Evolutionary conservation across 2,329 filamentous ascomycete species (phyloP).

Genomic region (Arachnomyces sp.): DNA sequence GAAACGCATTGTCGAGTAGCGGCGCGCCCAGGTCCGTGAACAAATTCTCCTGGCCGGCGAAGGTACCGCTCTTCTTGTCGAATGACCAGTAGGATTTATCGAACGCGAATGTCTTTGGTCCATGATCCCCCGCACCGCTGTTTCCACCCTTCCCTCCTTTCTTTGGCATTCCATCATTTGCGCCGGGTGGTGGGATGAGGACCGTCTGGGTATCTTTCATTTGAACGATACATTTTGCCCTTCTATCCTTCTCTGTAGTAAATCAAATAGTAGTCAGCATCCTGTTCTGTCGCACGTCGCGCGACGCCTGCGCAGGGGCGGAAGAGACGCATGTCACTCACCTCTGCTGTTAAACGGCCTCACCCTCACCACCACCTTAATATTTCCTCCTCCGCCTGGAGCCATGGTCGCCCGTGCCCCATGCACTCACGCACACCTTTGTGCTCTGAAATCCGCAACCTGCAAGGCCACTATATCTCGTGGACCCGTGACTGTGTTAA

Average conservation of each 20-base stretch:
- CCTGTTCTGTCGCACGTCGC: neutral
- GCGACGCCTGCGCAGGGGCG: neutral
- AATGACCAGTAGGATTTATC: constrained; percentile 99
- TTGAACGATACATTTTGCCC: constrained; percentile 91
- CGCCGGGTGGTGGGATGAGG: constrained; percentile 63
- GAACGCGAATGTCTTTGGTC: constrained; percentile 83
- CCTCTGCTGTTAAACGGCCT: constrained; percentile 95
- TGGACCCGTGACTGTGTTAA: too few species aligned
- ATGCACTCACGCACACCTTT: constrained; percentile 21
- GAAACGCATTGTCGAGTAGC: constrained; percentile 93
- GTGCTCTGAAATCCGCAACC: too few species aligned
- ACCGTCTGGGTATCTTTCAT: constrained; percentile 93
- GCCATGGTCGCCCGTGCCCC: constrained; percentile 48
- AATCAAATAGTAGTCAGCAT: constrained; percentile 12
- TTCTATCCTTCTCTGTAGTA: constrained; percentile 72
- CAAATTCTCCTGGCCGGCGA: constrained; percentile 82
- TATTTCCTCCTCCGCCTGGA: constrained; percentile 79
- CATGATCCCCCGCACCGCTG: constrained; percentile 57
- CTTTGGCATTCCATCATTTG: constrained; percentile 39
- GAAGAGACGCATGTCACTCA: constrained; percentile 34
- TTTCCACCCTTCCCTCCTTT: constrained; percentile 39
- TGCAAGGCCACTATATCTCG: too few species aligned
- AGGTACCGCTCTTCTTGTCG: constrained; percentile 69
- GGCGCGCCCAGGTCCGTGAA: constrained; percentile 84
- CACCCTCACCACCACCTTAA: constrained; percentile 97